Conservation (phyloP, 106 monocot species). For the Amphibolis antarctica region DNA sequence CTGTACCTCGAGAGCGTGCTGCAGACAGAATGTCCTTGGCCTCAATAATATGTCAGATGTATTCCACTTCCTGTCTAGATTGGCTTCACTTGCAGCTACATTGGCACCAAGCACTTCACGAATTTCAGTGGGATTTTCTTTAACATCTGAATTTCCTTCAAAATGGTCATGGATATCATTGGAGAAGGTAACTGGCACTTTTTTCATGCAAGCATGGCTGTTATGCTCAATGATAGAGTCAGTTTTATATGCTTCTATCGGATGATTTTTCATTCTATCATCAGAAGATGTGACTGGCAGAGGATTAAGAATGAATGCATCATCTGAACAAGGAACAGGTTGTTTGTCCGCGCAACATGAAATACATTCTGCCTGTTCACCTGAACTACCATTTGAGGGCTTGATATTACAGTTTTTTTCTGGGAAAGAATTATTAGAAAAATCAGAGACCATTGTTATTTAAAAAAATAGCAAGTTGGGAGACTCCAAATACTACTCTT, state of each 20-base stretch:
- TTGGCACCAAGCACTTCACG: not conserved
- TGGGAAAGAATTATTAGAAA: not conserved
- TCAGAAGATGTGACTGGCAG: not conserved
- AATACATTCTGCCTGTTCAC: not conserved
- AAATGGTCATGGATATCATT: not conserved
- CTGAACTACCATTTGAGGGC: not conserved
- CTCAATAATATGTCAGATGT: slow-evolving; percentile 27
- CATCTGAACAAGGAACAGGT: not conserved
- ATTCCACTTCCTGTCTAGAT: slow-evolving; percentile 22
- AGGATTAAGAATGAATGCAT: not conserved
- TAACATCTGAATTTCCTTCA: not conserved
- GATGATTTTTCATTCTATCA: not conserved
- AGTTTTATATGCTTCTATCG: not conserved
- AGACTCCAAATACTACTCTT: not conserved
- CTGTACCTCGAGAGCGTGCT: slow-evolving; percentile 78
- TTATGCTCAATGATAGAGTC: not conserved
- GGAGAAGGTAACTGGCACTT: too few relatives aligned
- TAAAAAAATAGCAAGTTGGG: not conserved
- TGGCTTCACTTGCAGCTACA: not conserved
- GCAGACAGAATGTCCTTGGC: slow-evolving; percentile 81
- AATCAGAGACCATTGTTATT: not conserved
- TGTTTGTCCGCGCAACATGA: not conserved
- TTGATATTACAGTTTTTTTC: not conserved
- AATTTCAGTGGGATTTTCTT: not conserved
- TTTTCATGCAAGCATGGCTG: not conserved